Base-by-base conservation (phyloP, 805 yeast species). In the Metschnikowia shivogae region DNA sequence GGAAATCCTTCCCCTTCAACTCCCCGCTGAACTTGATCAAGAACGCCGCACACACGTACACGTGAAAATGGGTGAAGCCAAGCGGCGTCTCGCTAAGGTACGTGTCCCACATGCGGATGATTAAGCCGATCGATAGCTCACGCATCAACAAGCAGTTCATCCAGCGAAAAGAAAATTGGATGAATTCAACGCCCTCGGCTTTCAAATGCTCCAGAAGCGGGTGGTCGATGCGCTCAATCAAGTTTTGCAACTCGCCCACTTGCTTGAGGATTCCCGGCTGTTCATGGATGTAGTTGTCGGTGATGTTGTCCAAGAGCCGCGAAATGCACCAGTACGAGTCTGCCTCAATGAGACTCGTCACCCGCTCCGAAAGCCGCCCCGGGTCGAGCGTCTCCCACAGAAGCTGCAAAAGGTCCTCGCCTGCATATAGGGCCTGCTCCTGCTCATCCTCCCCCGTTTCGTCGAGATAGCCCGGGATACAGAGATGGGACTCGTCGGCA, bases 101-200 rank as follows among this genome's bases (percentile, higher is more conserved):
- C 0, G 99, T 90, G 61, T 93, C 99, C 98, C 99, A 93, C 96
- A 93, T 92, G 45, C 99, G 74, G 19, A 90, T 82, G 5, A 90
- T 86, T 48, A 88, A 78, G 27, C 72, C 70, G 58, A 93, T 81
- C 34, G 84, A 80, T 36, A 93, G 74, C 58, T 93, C 99, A 53
- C 99, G 79, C 99, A 93, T 93, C 40, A 93, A 70, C 58, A 93
- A 70, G 69, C 99, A 93, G 66, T 93, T 93, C 98, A 93, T 93
- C 99, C 99, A 93, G 54, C 99, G 75, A 69, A 93, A 93, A 17
- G 97, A 81, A 64, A 93, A 93, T 65, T 93, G 99, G 52, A 93
- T 81, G 59, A 93, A 93, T 64, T 93, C 96, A n/a, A 93, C 80
- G 39, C 86, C 86, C 61, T 93, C 97, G 1, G 64, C 59, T 48